Evolutionary conservation across 208 protist species (phyloP).

Genomic region (Lotmaria passim): DNA sequence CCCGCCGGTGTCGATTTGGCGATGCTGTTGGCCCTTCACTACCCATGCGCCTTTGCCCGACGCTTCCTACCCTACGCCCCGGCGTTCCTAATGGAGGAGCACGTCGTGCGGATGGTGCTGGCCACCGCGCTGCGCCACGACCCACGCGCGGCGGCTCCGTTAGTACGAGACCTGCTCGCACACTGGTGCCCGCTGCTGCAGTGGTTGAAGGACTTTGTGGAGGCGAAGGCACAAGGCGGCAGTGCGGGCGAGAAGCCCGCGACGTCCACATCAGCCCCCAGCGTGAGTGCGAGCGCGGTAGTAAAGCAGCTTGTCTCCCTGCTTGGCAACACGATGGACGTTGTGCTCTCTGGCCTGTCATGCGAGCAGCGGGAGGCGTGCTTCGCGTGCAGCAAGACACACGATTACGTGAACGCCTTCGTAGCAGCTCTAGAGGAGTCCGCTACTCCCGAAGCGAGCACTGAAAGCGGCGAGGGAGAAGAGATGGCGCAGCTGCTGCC

Average conservation of each 20-base stretch:
- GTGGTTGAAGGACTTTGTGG: slow-evolving; percentile 54
- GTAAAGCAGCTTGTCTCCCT: slow-evolving; percentile 62
- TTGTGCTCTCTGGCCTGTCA: slow-evolving; percentile 51
- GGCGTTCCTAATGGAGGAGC: slow-evolving; percentile 50
- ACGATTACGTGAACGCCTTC: slow-evolving; percentile 16
- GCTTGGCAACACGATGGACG: slow-evolving; percentile 70
- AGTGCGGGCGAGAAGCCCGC: not conserved
- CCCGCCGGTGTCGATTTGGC: slow-evolving; percentile 43
- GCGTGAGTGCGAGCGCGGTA: slow-evolving; percentile 4
- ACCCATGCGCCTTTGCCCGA: slow-evolving; percentile 51
- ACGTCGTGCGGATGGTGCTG: slow-evolving; percentile 42
- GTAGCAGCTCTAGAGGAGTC: not conserved
- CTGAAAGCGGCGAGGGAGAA: not conserved
- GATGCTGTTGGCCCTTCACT: slow-evolving; percentile 41
- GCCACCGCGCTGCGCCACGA: slow-evolving; percentile 40
- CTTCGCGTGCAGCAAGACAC: slow-evolving; percentile 6
- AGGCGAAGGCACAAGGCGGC: slow-evolving; percentile 26
- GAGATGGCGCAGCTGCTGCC: slow-evolving; percentile 23
- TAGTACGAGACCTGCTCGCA: slow-evolving; percentile 54
- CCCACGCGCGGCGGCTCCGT: slow-evolving; percentile 31
- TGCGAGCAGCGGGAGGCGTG: slow-evolving; percentile 44
- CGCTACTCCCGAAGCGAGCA: not conserved
- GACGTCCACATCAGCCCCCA: not conserved
- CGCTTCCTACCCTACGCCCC: slow-evolving; percentile 56
- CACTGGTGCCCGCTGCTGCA: slow-evolving; percentile 52